Conservation (phyloP, 495 filamentous ascomycete species). For the Filosporella fistucella region DNA sequence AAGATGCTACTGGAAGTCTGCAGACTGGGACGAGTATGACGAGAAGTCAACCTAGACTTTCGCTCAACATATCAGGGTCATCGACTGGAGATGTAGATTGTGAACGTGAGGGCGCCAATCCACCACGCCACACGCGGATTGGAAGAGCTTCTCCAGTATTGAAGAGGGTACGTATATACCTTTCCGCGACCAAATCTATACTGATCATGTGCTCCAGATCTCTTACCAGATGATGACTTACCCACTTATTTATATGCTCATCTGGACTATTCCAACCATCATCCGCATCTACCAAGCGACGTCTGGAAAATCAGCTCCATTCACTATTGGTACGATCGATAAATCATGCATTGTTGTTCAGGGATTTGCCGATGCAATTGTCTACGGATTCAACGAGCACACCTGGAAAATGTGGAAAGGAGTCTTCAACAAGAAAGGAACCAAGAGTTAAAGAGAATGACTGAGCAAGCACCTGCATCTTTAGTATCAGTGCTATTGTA, state of each 20-base stretch:
- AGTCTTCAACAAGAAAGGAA: no score
- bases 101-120: constrained; percentile 6
- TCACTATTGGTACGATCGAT: constrained; percentile 35
- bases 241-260: constrained; percentile 36
- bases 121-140: constrained; percentile 10
- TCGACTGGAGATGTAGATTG: constrained; percentile 15
- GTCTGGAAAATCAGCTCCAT: constrained; percentile 29
- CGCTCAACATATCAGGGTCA: neutral
- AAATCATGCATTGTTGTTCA: constrained; percentile 41
- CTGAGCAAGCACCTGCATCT: no score
- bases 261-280: constrained; percentile 38
- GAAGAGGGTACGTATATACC: constrained; percentile 6
- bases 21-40: constrained; percentile 7
- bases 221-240: constrained; percentile 40
- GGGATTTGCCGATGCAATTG: constrained; percentile 37
- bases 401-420: constrained; percentile 20
- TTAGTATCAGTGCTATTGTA: no score
- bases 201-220: constrained; percentile 18
- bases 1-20: constrained; percentile 18
- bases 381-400: constrained; percentile 37
- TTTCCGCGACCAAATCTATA: neutral
- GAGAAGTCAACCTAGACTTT: neutral
- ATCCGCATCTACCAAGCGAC: constrained; percentile 38
- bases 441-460: no score
- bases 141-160: constrained; percentile 7